Base-by-base conservation (phyloP, 306 rosid species). In the Rosa persica region DNA sequence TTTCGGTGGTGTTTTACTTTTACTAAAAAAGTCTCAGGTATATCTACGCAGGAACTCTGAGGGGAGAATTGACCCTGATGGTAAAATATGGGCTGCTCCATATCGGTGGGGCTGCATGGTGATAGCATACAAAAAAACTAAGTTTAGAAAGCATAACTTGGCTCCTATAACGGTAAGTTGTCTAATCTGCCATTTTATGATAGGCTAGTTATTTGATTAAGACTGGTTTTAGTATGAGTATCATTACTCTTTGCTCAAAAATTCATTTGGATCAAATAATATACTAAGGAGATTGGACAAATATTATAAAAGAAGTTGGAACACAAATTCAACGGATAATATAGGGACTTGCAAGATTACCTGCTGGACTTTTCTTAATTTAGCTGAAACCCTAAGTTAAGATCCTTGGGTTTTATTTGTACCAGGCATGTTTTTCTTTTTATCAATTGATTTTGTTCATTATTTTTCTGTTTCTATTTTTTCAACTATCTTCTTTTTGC, bases 71-170 rank as follows among this genome's bases (percentile, higher is more conserved):
- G 97, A 94, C 80, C 87, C 88, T 72, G 85, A 86, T 23, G 97
- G 97, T 74, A 85, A 87, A 84, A 85, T 92, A 74, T 94, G 97
- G 94, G 93, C 94, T 47, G 92, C 91, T 75, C 98, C 98, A 7
- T 94, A 92, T 81, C 87, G 98, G 78, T 94, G 92, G 97, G 96
- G 98, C 70, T 89, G 96, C 88, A 86, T 92, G 88, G 97, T 94
- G 51, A 94, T 94, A 78, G 97, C 98, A 36, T 94, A 94, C 97
- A 92, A 90, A 85, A 92, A 88, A 79, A 84, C 65, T 77, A 87
- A 83, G 82, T 94, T 94, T 83, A 93, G 55, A 77, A 87, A 87
- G 84, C 85, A 90, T 74, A 87, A 89, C 48, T 81, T 94, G 95
- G 88, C 89, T 87, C 95, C 96, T 12, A 78, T 92, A 15, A 92